Base-by-base conservation (phyloP, 768 basidiomycete genomes). In the Artomyces pyxidatus region DNA sequence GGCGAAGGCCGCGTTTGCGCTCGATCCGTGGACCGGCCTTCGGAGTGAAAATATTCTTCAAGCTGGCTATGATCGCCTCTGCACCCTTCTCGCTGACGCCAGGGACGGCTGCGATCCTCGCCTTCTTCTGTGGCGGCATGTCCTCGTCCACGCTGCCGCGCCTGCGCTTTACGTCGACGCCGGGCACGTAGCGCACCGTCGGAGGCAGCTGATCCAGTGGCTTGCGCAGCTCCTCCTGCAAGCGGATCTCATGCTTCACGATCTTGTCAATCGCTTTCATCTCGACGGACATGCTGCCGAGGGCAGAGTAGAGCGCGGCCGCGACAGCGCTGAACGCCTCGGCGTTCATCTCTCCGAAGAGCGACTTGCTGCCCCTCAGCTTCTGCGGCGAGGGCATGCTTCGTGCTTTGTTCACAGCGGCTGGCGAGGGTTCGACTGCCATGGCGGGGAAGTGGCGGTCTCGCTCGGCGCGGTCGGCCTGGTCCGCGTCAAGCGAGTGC, bases 401-500 rank as follows among this genome's bases (percentile, higher is more conserved):
- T 35, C 11, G 10, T 10, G 50, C 50, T 5, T 42, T 38, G 25
- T 22, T 44, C 3, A 35, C 25, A 37, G 45, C 45, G 4, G 23
- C 25, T 19, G 45, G 32, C 19, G 50, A n/a, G 1, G 19, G 41
- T 7, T 40, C 14, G 21, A n/a, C 28, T 12, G 32, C 23, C 37
- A 29, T 26, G 27, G 25, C 25, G 21, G 41, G 49, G 26, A 46
- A 46, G 16, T 14, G 11, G 25, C 17, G 23, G 39, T 48, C 35
- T 46, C 49, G 50, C 44, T 54, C 46, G 37, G 42, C 46, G 17
- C 43, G 25, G 41, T 22, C 10, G 1, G 47, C 53, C 14, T 56
- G 55, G 27, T 42, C 30, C 29, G 41, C 43, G 35, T 55, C 47
- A 43, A 56, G 40, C 39, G 49, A 35, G 49, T 54, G 23, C 39